Base-by-base conservation (phyloP, 1,284 basidiomycete species). In the Trichosporon sp. region DNA sequence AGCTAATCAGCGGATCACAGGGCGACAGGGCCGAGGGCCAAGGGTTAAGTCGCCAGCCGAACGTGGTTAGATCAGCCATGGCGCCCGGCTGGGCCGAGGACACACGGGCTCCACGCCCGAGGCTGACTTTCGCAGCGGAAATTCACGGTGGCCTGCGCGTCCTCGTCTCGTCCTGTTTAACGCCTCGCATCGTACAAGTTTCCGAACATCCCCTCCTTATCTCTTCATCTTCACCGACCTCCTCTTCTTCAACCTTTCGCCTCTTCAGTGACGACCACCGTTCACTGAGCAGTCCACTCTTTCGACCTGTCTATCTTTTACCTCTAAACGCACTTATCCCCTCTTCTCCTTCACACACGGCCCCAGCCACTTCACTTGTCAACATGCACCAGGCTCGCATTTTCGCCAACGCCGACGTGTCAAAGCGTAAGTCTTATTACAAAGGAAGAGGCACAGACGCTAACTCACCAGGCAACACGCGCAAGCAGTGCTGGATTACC, bases 401-500 rank as follows among this genome's bases (percentile, higher is more conserved):
- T 74, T 83, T 78, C 67, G 78, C 79, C 31, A 64, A 75, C 3
- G 78, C 77, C 16, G 82, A 84, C 71, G 80, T 84, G 6, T 75
- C 78, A 8, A 80, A 80, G 71, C 80, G 81, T 83, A 68, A 71
- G 80, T 78, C 16, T 5, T 5, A 14, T 46, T 2, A 8, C 10
- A 4, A 21, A 14, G 4, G 10, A n/a, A 16, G 35, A 38, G 31
- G 40, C 37, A 14, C 11, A 21, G 10, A 1, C 48, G 19, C 68
- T 51, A 38, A 35, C 51, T 59, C 16, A 16, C 14, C 70, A 84
- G 83, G 82, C 74, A 78, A 78, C 65, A 74, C 80, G 6, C 75
- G 78, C 21, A 68, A 74, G 12, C 78, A 80, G 4, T 77, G 78
- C 48, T 82, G 79, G 76, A 81, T 86, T 68, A 83, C 84, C 4